A percentile compares a stretch with the other conserved stretches of the same genome.
These are phyloP conservation scores for Exophiala bonariae DNA, from an alignment of 2,329 filamentous ascomycete genomes.

Conservation along the genomic window DNA sequence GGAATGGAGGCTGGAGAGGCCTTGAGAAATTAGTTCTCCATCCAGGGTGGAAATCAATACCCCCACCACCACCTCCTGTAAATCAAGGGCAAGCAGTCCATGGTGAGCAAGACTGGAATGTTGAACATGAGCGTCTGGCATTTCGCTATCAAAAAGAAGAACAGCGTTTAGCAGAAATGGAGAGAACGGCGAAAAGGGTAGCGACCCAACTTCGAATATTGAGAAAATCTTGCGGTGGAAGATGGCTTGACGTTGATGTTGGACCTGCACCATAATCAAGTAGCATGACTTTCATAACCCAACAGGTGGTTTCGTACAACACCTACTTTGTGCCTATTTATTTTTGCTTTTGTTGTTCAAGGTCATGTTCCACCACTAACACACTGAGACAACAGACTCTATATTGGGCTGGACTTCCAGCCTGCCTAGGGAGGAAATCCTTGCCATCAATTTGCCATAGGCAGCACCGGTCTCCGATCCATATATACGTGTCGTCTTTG, in stretches of 20 bases:
- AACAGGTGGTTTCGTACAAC: too few species aligned
- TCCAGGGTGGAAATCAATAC: constrained; percentile 40
- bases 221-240: constrained; percentile 36
- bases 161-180: constrained; percentile 32
- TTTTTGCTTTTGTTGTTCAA: too few species aligned
- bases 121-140: constrained; percentile 34
- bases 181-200: constrained; percentile 33
- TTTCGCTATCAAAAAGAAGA: constrained; percentile 35
- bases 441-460: too few species aligned
- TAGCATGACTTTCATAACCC: too few species aligned
- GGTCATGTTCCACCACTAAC: too few species aligned
- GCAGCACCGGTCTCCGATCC: too few species aligned
- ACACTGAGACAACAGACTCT: too few species aligned
- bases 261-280: too few species aligned
- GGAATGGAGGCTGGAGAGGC: constrained; percentile 47
- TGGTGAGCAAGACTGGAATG: constrained; percentile 30
- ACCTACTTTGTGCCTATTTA: too few species aligned
- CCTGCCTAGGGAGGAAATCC: too few species aligned
- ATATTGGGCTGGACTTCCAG: too few species aligned
- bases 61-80: constrained; percentile 11
- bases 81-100: constrained; percentile 4
- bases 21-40: constrained; percentile 43
- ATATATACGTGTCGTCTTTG: too few species aligned
- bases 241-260: constrained; percentile 41
- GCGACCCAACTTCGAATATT: constrained; percentile 33